Conservation (phyloP, 139 green algal genomes). For the Zygnema cylindricum region DNA sequence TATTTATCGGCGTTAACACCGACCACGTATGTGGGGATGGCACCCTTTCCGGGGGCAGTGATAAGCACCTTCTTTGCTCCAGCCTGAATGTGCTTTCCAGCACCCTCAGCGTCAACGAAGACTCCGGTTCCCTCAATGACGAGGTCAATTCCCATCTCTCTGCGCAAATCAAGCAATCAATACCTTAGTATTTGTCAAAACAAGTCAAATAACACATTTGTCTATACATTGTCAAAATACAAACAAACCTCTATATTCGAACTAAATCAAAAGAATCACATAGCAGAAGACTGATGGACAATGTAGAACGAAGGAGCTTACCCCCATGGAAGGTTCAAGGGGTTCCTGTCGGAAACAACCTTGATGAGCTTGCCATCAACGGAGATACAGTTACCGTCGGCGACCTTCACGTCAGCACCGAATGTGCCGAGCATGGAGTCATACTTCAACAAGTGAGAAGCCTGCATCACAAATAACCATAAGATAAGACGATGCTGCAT, state of each 20-base stretch:
- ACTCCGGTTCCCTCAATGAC: slow-evolving; percentile 74
- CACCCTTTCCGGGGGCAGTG: slow-evolving; percentile 72
- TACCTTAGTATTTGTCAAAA: too few species aligned
- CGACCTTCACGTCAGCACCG: slow-evolving; percentile 67
- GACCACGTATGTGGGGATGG: slow-evolving; percentile 72
- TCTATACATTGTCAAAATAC: too few species aligned
- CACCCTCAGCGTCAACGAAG: slow-evolving; percentile 69
- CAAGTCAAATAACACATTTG: too few species aligned
- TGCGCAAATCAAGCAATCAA: slow-evolving; percentile 47
- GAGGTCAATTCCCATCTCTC: slow-evolving; percentile 64
- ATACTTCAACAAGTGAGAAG: slow-evolving; percentile 68
- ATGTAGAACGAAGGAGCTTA: slow-evolving; percentile 34
- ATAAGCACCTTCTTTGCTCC: slow-evolving; percentile 74
- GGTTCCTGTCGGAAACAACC: slow-evolving; percentile 70
- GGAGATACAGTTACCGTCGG: slow-evolving; percentile 66
- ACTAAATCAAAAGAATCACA: too few species aligned
- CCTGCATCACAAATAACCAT: too few species aligned
- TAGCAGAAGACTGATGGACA: too few species aligned
- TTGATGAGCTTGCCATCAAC: slow-evolving; percentile 71
- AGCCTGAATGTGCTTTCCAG: slow-evolving; percentile 69
- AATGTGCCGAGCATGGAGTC: slow-evolving; percentile 75
- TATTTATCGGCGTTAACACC: slow-evolving; percentile 71
- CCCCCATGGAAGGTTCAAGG: slow-evolving; percentile 70
- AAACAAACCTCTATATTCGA: too few species aligned
- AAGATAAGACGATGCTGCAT: too few species aligned